Percentiles rank a stretch among this genome's conserved stretches.
These are phyloP conservation scores for Mycena maculata DNA, from an alignment of 768 basidiomycete species.

Conservation along the genomic window DNA sequence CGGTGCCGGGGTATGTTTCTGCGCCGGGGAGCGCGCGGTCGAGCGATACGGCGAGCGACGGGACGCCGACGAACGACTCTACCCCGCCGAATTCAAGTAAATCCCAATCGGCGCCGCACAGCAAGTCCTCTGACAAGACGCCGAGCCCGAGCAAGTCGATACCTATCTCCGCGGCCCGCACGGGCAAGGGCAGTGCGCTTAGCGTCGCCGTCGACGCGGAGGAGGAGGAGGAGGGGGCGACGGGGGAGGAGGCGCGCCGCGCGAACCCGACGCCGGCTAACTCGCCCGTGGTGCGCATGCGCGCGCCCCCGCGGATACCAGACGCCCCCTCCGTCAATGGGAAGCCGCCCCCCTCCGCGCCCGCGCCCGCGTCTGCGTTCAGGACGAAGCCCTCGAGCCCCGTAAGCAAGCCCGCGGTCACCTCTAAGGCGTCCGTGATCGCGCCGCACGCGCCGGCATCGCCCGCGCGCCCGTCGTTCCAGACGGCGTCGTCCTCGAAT, in stretches of 20 bases:
- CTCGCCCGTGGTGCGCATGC: conserved; percentile 60
- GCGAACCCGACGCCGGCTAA: conserved; percentile 68
- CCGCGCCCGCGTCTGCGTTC: not conserved
- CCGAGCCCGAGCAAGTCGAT: conserved; percentile 32
- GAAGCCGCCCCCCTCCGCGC: not conserved
- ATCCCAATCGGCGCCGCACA: no score
- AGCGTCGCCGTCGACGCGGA: not conserved
- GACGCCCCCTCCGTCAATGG: not conserved
- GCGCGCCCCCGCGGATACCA: conserved; percentile 20
- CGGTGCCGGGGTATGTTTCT: conserved; percentile 40
- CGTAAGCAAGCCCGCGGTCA: no score
- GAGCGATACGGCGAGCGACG: conserved; percentile 33
- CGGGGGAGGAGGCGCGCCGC: not conserved
- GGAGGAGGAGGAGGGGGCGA: not conserved
- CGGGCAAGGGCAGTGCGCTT: not conserved
- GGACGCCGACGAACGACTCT: conserved; percentile 30
- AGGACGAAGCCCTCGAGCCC: conserved; percentile 21
- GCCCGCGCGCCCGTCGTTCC: conserved; percentile 28
- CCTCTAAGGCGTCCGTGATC: no score
- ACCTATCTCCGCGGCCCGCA: conserved; percentile 22
- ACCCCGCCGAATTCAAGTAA: not conserved
- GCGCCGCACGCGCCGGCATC: conserved; percentile 19
- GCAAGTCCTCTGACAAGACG: not conserved
- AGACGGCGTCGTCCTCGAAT: conserved; percentile 18
- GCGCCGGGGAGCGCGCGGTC: conserved; percentile 18